Conservation (phyloP, 208 protist species). For the Borovskyia barvae region DNA sequence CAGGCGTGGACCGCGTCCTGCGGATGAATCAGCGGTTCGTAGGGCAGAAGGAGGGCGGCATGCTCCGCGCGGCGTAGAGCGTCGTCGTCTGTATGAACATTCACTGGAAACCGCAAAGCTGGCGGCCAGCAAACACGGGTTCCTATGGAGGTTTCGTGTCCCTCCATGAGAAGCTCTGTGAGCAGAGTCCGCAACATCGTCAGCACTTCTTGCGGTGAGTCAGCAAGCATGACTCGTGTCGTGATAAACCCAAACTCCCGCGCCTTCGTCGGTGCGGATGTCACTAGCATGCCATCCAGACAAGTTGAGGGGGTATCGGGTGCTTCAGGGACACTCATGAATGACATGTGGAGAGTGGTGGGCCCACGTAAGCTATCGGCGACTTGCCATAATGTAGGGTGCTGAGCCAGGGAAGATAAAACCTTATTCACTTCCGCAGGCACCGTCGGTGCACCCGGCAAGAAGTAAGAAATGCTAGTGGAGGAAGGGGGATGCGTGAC, state of each 20-base stretch:
- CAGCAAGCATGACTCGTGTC: slow-evolving; percentile 42
- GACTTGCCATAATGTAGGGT: too few species aligned
- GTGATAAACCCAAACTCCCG: background rate
- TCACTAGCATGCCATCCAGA: slow-evolving; percentile 7
- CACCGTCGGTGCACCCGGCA: too few species aligned
- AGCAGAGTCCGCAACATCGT: slow-evolving; percentile 28
- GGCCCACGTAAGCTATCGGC: too few species aligned
- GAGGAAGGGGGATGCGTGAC: too few species aligned
- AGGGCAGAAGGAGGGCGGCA: slow-evolving; percentile 45
- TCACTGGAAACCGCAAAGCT: slow-evolving; percentile 52
- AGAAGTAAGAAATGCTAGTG: too few species aligned
- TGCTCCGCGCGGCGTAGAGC: slow-evolving; percentile 48
- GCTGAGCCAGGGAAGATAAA: too few species aligned
- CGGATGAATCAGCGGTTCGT: slow-evolving; percentile 30
- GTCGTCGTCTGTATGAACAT: slow-evolving; percentile 43
- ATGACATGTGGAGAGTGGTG: slow-evolving; percentile 10
- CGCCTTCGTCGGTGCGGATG: background rate
- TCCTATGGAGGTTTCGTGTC: background rate
- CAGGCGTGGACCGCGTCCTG: slow-evolving; percentile 32
- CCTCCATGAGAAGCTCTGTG: slow-evolving; percentile 13
- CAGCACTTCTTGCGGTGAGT: slow-evolving; percentile 34
- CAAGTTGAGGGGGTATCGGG: background rate
- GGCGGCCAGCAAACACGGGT: slow-evolving; percentile 61
- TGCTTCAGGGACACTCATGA: slow-evolving; percentile 18
- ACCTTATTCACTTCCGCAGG: too few species aligned